Percentiles rank a stretch among this genome's conserved stretches.
Evolutionary conservation across 768 basidiomycete species (phyloP).

Genomic region (Mrakia gelida): DNA sequence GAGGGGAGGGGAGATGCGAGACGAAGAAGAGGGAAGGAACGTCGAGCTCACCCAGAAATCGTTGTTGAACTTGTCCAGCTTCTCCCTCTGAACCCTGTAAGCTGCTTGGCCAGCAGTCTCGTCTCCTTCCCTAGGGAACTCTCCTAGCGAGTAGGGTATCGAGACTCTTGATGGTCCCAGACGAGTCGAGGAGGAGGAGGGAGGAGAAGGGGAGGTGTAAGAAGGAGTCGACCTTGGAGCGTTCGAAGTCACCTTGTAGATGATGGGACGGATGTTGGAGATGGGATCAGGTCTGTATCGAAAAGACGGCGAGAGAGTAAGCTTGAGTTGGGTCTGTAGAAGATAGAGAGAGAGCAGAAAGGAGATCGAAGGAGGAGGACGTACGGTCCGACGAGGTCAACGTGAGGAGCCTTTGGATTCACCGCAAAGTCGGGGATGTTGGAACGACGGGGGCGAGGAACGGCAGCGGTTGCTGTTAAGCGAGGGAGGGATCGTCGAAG

Average conservation of each 20-base stretch:
- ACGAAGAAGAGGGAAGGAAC: neutral
- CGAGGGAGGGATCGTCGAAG: neutral
- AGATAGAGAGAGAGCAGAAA: neutral
- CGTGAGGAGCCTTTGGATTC: slow-evolving; percentile 12
- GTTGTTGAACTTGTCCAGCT: slow-evolving; percentile 28
- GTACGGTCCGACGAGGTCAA: slow-evolving; percentile 28
- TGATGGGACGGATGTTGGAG: slow-evolving; percentile 27
- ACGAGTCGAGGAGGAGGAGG: neutral
- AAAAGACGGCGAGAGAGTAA: neutral
- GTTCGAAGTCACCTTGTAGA: slow-evolving; percentile 5
- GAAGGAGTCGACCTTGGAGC: neutral
- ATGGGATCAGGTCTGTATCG: slow-evolving; percentile 23
- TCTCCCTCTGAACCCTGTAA: slow-evolving; percentile 21
- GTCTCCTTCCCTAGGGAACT: slow-evolving; percentile 26
- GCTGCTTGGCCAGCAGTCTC: neutral
- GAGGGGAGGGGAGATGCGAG: neutral
- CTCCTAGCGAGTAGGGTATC: slow-evolving; percentile 16
- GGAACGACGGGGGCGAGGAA: slow-evolving; percentile 42
- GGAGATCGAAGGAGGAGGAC: neutral
- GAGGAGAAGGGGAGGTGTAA: neutral
- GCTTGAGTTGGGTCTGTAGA: neutral
- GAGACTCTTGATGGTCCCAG: neutral
- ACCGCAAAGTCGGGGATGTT: slow-evolving; percentile 70
- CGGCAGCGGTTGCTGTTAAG: slow-evolving; percentile 6
- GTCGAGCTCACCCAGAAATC: slow-evolving; percentile 26